A percentile compares a stretch with the other conserved stretches of the same genome.
phyloP scores from a whole-genome alignment of 2,329 filamentous ascomycete species.

The Aspergillus unguis region DNA sequence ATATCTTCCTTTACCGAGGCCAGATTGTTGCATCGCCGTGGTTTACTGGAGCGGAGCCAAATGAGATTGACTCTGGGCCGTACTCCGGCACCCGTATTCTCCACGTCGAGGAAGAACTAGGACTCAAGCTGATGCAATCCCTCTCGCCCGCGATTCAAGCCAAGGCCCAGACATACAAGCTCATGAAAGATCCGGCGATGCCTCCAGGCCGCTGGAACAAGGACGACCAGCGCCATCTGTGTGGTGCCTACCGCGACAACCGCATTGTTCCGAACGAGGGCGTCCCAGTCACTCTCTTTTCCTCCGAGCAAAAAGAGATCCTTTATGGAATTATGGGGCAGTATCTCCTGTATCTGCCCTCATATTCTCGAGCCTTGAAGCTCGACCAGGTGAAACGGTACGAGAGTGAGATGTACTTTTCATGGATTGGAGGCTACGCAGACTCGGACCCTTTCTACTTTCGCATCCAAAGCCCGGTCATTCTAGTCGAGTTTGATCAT shows the following conservation, averaged over 20 bases:
- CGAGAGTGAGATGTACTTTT: conserved; percentile 71
- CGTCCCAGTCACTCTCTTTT: conserved; percentile 49
- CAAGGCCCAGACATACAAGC: conserved; percentile 56
- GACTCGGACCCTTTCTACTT: conserved; percentile 73
- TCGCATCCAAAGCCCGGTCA: conserved; percentile 70
- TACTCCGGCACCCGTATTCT: conserved; percentile 65
- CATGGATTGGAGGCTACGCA: conserved; percentile 68
- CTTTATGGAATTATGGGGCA: conserved; percentile 60
- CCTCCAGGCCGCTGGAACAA: conserved; percentile 66
- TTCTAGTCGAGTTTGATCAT: conserved; percentile 74
- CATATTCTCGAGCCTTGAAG: conserved; percentile 51
- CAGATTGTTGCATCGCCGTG: conserved; percentile 70
- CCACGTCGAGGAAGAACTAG: conserved; percentile 60
- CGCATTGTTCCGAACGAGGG: conserved; percentile 73
- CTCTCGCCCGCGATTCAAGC: conserved; percentile 48
- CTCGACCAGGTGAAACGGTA: conserved; percentile 54
- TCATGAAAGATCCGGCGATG: conserved; percentile 64
- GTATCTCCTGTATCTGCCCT: conserved; percentile 67
- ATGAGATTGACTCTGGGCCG: conserved; percentile 64
- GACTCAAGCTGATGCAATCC: conserved; percentile 67
- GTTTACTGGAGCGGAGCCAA: conserved; percentile 79
- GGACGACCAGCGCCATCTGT: conserved; percentile 74
- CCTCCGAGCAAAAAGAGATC: conserved; percentile 48
- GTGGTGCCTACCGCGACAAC: conserved; percentile 76
- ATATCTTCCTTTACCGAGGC: conserved; percentile 62